Percentiles rank a stretch among this genome's conserved stretches.
phyloP scores from a whole-genome alignment of 768 basidiomycete genomes.

The Amanita subjunquillea region DNA sequence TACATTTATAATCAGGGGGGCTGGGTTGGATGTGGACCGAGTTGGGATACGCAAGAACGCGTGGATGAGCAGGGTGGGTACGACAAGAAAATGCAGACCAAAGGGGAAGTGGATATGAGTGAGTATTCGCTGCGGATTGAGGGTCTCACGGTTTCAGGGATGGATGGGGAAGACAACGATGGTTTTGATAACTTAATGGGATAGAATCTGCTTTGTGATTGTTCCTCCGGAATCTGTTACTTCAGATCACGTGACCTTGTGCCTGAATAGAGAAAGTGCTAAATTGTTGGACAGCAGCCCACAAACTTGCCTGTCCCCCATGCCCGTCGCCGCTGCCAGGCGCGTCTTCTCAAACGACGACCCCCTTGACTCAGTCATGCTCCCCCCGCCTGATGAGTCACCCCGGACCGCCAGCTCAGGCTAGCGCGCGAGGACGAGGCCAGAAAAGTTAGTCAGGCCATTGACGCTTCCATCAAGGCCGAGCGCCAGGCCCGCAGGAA shows the following conservation, averaged over 20 bases:
- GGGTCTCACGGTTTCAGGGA: slow-evolving; percentile 15
- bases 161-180: slow-evolving; percentile 19
- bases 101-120: slow-evolving; percentile 29
- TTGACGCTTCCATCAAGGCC: slow-evolving; percentile 65
- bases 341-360: slow-evolving; percentile 26
- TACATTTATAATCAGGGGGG: slow-evolving; percentile 43
- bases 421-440: slow-evolving; percentile 60
- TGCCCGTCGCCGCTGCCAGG: slow-evolving; percentile 21
- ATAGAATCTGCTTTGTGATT: slow-evolving; percentile 7
- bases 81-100: slow-evolving; percentile 21
- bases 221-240: slow-evolving; percentile 21
- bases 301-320: slow-evolving; percentile 15
- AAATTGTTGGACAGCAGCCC: slow-evolving; percentile 12
- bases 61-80: slow-evolving; percentile 29
- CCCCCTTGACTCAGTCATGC: slow-evolving; percentile 56
- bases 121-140: slow-evolving; percentile 29
- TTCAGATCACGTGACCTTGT: slow-evolving; percentile 3
- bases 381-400: slow-evolving; percentile 60
- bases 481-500: slow-evolving; percentile 56
- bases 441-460: slow-evolving; percentile 49
- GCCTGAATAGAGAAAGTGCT: slow-evolving; percentile 3
- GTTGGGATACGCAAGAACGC: slow-evolving; percentile 37
- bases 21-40: slow-evolving; percentile 35
- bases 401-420: slow-evolving; percentile 41
- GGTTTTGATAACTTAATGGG: background rate